phyloP scores from a whole-genome alignment of 1,284 basidiomycete species.

The Psilocybe mexicana region DNA sequence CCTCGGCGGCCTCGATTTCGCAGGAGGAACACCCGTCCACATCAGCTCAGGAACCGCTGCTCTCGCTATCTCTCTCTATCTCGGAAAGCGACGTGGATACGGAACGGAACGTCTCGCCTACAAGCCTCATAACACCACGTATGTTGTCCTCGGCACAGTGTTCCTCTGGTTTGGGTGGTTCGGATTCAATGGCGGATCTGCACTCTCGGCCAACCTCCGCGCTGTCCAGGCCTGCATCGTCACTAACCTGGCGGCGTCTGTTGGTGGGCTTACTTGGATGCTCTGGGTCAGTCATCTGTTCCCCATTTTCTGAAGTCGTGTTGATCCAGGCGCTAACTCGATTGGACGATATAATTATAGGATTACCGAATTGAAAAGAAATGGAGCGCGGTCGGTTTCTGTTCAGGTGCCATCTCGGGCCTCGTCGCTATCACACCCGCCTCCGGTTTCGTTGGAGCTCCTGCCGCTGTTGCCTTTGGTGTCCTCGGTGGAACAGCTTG shows the following conservation, averaged over 20 bases:
- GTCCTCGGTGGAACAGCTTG: conserved; percentile 82
- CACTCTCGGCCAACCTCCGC: conserved; percentile 84
- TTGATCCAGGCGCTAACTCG: background rate
- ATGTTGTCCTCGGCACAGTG: conserved; percentile 90
- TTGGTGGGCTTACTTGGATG: conserved; percentile 95
- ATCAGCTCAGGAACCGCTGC: conserved; percentile 91
- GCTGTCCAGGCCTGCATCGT: conserved; percentile 91
- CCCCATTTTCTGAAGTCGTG: too few relatives aligned
- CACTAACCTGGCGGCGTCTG: conserved; percentile 86
- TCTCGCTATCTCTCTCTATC: conserved; percentile 89
- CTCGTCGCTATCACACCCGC: conserved; percentile 77
- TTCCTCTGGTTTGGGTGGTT: conserved; percentile 99
- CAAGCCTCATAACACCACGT: conserved; percentile 86
- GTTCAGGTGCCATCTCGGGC: conserved; percentile 91
- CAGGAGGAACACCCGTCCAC: conserved; percentile 96
- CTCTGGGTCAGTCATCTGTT: conserved; percentile 34
- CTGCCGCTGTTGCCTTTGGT: conserved; percentile 85
- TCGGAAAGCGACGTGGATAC: conserved; percentile 90
- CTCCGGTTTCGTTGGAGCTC: conserved; percentile 86
- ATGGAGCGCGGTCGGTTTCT: conserved; percentile 94
- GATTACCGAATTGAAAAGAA: conserved; percentile 93
- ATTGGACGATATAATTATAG: conserved; percentile 30
- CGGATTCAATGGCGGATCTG: conserved; percentile 83
- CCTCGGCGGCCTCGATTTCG: conserved; percentile 87
- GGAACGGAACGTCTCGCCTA: conserved; percentile 90